A percentile compares a stretch with the other conserved stretches of the same genome.
These are phyloP conservation scores for Nakaseomyces bracarensis DNA, from an alignment of 1,139 yeast species.

Conservation along the genomic window DNA sequence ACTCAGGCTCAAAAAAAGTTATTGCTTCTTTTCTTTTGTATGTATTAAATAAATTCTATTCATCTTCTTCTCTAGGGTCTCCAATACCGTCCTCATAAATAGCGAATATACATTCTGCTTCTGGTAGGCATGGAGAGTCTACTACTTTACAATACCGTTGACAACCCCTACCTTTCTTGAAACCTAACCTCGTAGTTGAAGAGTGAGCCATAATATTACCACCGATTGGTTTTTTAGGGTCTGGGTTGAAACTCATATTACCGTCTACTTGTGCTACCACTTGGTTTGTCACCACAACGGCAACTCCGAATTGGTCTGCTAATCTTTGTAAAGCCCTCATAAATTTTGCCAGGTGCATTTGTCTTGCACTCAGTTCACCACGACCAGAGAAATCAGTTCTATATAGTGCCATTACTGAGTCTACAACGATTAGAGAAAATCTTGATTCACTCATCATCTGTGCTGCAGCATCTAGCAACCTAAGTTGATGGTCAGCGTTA, in stretches of 20 bases:
- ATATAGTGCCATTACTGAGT: constrained; percentile 91
- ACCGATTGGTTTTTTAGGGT: constrained; percentile 98
- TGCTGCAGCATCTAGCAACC: constrained; percentile 81
- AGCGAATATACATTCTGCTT: constrained; percentile 90
- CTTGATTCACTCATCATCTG: constrained; percentile 95
- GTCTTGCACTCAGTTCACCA: constrained; percentile 93
- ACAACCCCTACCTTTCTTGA: constrained; percentile 85
- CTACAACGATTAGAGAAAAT: constrained; percentile 74
- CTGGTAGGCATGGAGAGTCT: constrained; percentile 90
- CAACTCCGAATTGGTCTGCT: constrained; percentile 97
- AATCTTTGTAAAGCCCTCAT: constrained; percentile 85
- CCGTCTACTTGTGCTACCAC: constrained; percentile 99
- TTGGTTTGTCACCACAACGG: constrained; percentile 96
- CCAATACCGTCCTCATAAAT: constrained; percentile 96
- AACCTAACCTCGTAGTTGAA: constrained; percentile 83
- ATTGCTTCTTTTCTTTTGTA: background rate
- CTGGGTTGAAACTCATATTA: constrained; percentile 78
- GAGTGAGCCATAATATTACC: constrained; percentile 98
- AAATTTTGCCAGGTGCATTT: constrained; percentile 86
- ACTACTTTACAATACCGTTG: constrained; percentile 89
- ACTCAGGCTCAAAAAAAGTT: too few relatives aligned
- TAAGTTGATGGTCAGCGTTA: constrained; percentile 92
- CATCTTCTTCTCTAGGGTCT: constrained; percentile 81
- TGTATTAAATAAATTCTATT: constrained; percentile 15
- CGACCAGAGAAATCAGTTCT: constrained; percentile 94